Base-by-base conservation (phyloP, 2,329 filamentous ascomycete genomes). In the Alternaria burnsii region DNA sequence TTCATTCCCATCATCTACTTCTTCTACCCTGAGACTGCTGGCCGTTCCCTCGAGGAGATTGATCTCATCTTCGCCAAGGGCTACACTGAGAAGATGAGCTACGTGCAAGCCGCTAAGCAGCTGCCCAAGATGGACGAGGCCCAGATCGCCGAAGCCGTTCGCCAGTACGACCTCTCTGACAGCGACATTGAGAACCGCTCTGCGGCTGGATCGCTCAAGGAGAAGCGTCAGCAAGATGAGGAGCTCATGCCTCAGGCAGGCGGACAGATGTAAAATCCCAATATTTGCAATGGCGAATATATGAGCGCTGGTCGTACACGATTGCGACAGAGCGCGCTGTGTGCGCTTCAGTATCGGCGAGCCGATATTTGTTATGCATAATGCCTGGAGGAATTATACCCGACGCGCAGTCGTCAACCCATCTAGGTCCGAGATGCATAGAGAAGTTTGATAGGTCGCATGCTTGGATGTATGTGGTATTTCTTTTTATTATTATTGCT, bases 11-110 rank as follows among this genome's bases (percentile, higher is more conserved):
- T 84, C 60, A 83, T 85, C 70, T 84, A 80, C 73, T 83, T 86
- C 78, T 84, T 86, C 78, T 84, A 87, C 59, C 85, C 86, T 0
- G 86, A 88, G 68, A 87, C 85, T 0, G 78, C 76, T 24, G 82
- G 82, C 41, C 72, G 84, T 9, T 77, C 74, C 1, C 77, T 86
- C 0, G 84, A 86, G 64, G 83, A 86, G 60, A 84, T 86, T 34
- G 84, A 86, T 65, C 75, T 79, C 24, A 77, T 85, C 67, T 85
- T 85, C 57, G 78, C 78, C 48, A 78, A 78, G 66, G 78, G 74
- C 6, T 73, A 63, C 57, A 51, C 71, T 14, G 73, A 75, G 65
- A 73, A 78, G 41, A 79, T 74, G 61, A 73, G 62, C 59, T 80
- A 79, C 55, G 77, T 80, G 16, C 62, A 62, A 5, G 78, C 78